phyloP scores from a whole-genome alignment of 192 early-diverging fungal species.

The Diversispora epigaea region DNA sequence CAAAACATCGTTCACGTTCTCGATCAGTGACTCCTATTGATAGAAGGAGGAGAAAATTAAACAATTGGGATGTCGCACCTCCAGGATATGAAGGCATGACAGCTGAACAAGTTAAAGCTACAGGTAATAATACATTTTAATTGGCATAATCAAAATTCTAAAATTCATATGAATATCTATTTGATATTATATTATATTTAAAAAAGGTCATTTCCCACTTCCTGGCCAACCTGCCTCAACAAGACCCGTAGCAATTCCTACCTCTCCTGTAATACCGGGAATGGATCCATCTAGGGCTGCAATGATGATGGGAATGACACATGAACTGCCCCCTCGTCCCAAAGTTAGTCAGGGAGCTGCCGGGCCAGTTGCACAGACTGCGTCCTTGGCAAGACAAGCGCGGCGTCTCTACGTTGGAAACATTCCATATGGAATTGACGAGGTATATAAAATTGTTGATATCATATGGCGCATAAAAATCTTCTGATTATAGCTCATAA shows the following conservation, averaged over 20 bases:
- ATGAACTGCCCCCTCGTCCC: conserved; percentile 44
- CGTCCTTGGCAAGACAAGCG: conserved; percentile 71
- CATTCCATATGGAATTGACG: conserved; percentile 74
- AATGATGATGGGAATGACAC: conserved; percentile 49
- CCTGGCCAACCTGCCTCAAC: conserved; percentile 63
- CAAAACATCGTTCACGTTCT: conserved; percentile 39
- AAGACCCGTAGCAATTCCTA: conserved; percentile 6
- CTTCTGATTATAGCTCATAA: too few relatives aligned
- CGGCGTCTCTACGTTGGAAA: conserved; percentile 90
- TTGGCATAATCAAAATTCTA: neutral
- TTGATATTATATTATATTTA: conserved; percentile 40
- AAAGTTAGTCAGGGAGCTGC: conserved; percentile 49
- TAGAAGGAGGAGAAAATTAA: conserved; percentile 72
- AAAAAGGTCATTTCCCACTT: conserved; percentile 71
- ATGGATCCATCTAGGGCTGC: conserved; percentile 56
- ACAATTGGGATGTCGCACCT: conserved; percentile 92
- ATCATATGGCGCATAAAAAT: neutral
- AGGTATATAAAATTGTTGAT: conserved; percentile 46
- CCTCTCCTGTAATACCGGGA: conserved; percentile 39
- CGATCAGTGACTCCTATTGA: conserved; percentile 63
- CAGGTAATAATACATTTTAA: conserved; percentile 53
- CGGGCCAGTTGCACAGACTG: conserved; percentile 51
- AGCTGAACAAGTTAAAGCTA: conserved; percentile 83
- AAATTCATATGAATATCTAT: conserved; percentile 16
- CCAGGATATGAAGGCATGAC: conserved; percentile 84